Evolutionary conservation across 768 basidiomycete genomes (phyloP).

Genomic region (Kondoa subrosea): DNA sequence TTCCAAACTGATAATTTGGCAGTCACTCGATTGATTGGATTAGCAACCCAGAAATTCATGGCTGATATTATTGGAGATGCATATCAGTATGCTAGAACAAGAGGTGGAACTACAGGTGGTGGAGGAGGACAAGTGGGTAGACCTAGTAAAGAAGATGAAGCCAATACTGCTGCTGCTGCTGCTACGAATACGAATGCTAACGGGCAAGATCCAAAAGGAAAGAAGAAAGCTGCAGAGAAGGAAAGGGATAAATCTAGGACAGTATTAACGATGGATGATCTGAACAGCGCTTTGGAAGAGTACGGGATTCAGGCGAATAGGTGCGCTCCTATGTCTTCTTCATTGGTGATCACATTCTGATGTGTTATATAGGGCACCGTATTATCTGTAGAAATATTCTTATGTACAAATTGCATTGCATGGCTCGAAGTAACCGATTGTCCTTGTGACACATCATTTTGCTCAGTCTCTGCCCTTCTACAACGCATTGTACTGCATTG

Average conservation of each 20-base stretch:
- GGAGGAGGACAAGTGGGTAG: too few relatives aligned
- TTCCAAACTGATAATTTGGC: conserved; percentile 58
- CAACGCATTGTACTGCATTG: too few relatives aligned
- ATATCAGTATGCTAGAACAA: conserved; percentile 90
- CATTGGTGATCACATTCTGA: not conserved
- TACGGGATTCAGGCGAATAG: conserved; percentile 66
- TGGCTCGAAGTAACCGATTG: too few relatives aligned
- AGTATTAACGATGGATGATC: conserved; percentile 90
- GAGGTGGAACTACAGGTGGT: conserved; percentile 60
- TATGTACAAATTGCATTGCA: too few relatives aligned
- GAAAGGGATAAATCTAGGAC: conserved; percentile 47
- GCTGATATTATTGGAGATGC: conserved; percentile 93
- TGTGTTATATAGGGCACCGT: conserved; percentile 4
- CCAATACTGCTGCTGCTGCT: conserved; percentile 14
- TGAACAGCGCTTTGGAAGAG: conserved; percentile 79
- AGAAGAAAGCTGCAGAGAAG: not conserved
- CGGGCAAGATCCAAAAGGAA: too few relatives aligned
- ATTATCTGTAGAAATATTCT: conserved; percentile 4
- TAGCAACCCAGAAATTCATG: conserved; percentile 95
- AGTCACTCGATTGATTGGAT: conserved; percentile 50
- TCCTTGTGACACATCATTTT: too few relatives aligned
- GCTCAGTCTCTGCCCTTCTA: too few relatives aligned
- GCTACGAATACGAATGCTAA: too few relatives aligned
- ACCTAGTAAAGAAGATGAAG: not conserved
- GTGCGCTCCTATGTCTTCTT: conserved; percentile 1